phyloP scores from a whole-genome alignment of 2,329 filamentous ascomycete species.

The Apiospora marii region DNA sequence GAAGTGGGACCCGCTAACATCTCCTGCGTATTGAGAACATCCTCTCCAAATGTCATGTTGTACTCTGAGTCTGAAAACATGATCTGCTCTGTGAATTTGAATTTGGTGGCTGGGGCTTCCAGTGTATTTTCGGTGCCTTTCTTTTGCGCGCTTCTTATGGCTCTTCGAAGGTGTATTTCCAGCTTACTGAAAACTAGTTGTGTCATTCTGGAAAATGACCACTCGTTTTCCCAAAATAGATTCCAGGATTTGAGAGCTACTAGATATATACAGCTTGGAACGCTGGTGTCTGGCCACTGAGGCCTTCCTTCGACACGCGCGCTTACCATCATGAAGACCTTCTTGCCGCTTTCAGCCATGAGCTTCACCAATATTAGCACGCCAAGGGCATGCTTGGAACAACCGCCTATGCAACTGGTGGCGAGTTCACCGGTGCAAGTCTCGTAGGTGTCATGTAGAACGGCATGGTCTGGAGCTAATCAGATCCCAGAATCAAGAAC shows the following conservation, averaged over 20 bases:
- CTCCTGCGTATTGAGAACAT: background rate
- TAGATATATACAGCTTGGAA: no score
- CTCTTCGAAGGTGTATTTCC: background rate
- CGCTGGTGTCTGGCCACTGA: no score
- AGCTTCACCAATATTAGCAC: no score
- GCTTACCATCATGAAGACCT: no score
- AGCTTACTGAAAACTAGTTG: background rate
- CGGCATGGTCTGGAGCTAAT: conserved; percentile 1
- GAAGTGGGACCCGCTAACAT: background rate
- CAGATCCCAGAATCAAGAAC: conserved; percentile 1
- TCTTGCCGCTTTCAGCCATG: no score
- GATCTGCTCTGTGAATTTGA: background rate
- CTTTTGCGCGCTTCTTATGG: background rate
- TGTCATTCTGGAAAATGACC: no score
- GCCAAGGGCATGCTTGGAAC: no score
- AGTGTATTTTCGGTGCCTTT: background rate
- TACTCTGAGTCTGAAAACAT: conserved; percentile 6
- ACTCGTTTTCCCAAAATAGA: no score
- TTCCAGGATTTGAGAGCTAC: no score
- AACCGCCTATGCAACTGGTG: no score
- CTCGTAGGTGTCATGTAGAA: background rate
- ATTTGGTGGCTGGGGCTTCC: background rate
- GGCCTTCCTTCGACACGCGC: no score
- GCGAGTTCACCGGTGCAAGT: no score
- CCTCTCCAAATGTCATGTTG: conserved; percentile 3